These are phyloP conservation scores for Phytophthora rubi DNA, from an alignment of 352 stramenopile genomes.

Conservation along the genomic window DNA sequence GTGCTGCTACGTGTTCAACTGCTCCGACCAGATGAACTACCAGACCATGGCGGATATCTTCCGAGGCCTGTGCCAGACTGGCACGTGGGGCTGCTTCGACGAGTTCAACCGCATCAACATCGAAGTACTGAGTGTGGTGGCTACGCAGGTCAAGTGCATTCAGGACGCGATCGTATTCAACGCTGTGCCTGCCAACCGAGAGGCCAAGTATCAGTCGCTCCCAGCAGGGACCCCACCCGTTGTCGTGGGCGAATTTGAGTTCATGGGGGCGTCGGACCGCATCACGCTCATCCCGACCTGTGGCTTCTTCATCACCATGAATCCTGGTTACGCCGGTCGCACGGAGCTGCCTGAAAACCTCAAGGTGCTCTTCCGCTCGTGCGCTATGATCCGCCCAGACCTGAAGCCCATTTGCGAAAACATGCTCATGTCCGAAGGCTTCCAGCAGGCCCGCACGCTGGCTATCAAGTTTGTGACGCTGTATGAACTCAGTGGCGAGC, in stretches of 20 bases:
- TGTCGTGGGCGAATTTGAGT: slow-evolving; percentile 87
- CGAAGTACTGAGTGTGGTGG: slow-evolving; percentile 87
- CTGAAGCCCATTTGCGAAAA: slow-evolving; percentile 92
- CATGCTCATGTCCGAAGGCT: slow-evolving; percentile 92
- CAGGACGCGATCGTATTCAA: slow-evolving; percentile 87
- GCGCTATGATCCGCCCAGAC: slow-evolving; percentile 95
- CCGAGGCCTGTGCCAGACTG: slow-evolving; percentile 82
- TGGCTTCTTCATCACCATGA: slow-evolving; percentile 97
- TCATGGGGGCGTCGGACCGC: slow-evolving; percentile 86
- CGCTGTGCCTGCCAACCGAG: slow-evolving; percentile 94
- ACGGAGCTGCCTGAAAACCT: slow-evolving; percentile 91
- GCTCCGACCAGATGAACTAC: slow-evolving; percentile 91
- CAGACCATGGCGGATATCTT: slow-evolving; percentile 92
- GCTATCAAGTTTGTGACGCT: slow-evolving; percentile 94
- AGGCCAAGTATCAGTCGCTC: slow-evolving; percentile 94
- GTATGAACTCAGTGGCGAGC: slow-evolving; percentile 84
- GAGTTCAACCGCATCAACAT: slow-evolving; percentile 92
- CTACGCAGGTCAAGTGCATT: slow-evolving; percentile 87
- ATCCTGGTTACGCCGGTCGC: slow-evolving; percentile 92
- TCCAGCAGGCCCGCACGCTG: slow-evolving; percentile 86
- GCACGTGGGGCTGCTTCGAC: slow-evolving; percentile 90
- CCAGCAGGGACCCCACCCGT: slow-evolving; percentile 94
- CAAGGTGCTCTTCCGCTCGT: slow-evolving; percentile 93
- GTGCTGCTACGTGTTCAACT: slow-evolving; percentile 92
- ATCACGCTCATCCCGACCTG: slow-evolving; percentile 89